Base-by-base conservation (phyloP, 1,284 basidiomycete genomes). In the Cutaneotrichosporon dermatis region DNA sequence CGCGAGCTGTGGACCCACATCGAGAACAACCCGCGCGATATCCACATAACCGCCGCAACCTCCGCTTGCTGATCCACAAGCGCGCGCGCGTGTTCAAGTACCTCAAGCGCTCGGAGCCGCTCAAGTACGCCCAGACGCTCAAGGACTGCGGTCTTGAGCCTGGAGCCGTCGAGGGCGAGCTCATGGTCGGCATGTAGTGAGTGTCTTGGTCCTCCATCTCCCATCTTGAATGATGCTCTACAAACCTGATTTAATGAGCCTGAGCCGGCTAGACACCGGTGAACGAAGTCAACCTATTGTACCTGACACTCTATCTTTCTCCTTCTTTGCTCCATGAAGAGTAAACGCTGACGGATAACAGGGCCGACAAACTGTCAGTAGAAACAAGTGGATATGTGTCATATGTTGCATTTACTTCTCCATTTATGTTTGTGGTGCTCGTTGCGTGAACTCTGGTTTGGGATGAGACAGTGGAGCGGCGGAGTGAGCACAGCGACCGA, bases 61-160 rank as follows among this genome's bases (percentile, higher is more conserved):
- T 98, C 57, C 84, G 88, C 2, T 79, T 82, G 54, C 82, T 96
- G 41, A 84, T 95, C 7, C 89, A 94, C 72, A 80, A 92, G 67
- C 83, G 94, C 54, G 90, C 90, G 7, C 90, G 87, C 68, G 79
- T 94, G 39, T 82, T 97, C 54, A 86, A 84, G 70, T 97, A 96
- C 77, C 80, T 94, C 58, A 88, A 87, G 73, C 76, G 82, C 39
- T 78, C 81, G 40, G 82, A 88, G 67, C 83, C 85, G 51, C 82
- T 83, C 61, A 84, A 89, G 58, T 97, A 95, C 72, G 86, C 90
- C 61, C 79, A 76, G 15, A 76, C 91, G 40, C 81, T 98, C 57
- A 81, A 83, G 40, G 85, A 87, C 59, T 80, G 95, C 36, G 94
- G 88, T 2, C 75, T 97, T 50, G 87, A 92, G 67, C 82, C 85